Base-by-base conservation (phyloP, 2,329 filamentous ascomycete species). In the Venturia pyrina region DNA sequence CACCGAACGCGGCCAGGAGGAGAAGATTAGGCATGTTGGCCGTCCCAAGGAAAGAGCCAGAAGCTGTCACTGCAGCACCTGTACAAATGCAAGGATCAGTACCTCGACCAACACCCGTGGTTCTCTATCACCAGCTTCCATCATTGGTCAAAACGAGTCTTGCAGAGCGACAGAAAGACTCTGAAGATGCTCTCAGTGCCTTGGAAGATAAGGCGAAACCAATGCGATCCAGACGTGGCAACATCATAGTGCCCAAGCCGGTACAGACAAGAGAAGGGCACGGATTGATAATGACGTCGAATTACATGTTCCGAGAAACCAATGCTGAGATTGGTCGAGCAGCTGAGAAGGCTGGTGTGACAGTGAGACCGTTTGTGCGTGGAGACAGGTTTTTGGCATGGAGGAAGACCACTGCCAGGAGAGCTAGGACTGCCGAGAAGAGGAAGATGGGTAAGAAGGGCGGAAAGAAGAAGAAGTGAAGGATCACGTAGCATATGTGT, bases 1-100 rank as follows among this genome's bases (percentile, higher is more conserved):
- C 90, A 0, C 79, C 78, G 34, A 89, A 93, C 74, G 88, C 89
- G 4, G 85, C 89, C 68, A 86, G 90, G 66, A 85, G 87, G 72
- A 85, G 95, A 70, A 84, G 86, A 64, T 82, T 99, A 67, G 89
- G 89, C 71, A 89, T 96, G 84, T 80, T 87, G 5, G 84, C 82
- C 15, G 61, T 63, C 8, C 60, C 46, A 15, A 62, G 37, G 60
- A 59, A 59, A 37, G 63, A 65, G 40, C 34, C 44, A 24, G 24
- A 34, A 21, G 48, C 43, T 19, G 19, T 65, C 24, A n/a, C 24
- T 11, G 5, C 5, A 34, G 34, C 46, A 13, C 50, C 63, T 40
- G 13, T 59, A 21, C 32, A 34, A 7, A 37, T 59, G 32, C 53
- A 59, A 37, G 53, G 32, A 40, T 59, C 32, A 37, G 53, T 59